phyloP scores from a whole-genome alignment of 2,329 filamentous ascomycete species.

The Penicillium polonicum region DNA sequence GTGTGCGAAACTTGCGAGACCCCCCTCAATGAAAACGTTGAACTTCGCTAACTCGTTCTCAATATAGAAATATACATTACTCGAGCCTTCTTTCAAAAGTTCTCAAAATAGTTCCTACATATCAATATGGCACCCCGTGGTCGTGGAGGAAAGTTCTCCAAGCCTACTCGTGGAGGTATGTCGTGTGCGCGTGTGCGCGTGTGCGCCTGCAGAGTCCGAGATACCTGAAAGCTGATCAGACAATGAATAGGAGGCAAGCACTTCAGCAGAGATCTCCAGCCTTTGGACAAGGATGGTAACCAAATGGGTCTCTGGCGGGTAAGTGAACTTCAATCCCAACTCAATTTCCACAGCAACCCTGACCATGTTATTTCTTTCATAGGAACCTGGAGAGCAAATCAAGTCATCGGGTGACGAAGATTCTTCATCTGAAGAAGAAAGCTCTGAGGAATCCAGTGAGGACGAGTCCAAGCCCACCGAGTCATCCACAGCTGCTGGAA shows the following conservation, averaged over 20 bases:
- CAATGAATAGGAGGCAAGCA: conserved; percentile 75
- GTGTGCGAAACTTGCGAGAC: not conserved
- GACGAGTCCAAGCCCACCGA: conserved; percentile 44
- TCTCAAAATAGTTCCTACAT: not conserved
- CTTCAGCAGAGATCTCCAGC: conserved; percentile 87
- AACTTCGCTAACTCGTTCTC: not conserved
- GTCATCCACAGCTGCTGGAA: conserved; percentile 55
- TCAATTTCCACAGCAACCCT: conserved; percentile 3
- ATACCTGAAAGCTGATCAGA: conserved; percentile 5
- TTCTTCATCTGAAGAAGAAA: conserved; percentile 45
- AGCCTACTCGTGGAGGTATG: conserved; percentile 84
- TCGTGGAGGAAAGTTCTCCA: conserved; percentile 90
- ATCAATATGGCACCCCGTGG: conserved; percentile 56
- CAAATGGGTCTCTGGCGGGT: conserved; percentile 84
- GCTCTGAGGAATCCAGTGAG: conserved; percentile 50
- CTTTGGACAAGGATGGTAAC: conserved; percentile 85
- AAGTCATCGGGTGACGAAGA: conserved; percentile 52
- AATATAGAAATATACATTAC: not conserved
- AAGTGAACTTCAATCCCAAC: conserved; percentile 34
- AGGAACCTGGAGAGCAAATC: conserved; percentile 39
- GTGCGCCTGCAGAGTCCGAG: not conserved
- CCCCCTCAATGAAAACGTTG: not conserved
- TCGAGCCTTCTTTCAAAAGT: not conserved
- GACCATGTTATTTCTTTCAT: not conserved
- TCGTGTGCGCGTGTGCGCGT: conserved; percentile 30